Conservation (phyloP, 1,284 basidiomycete genomes). For the Waitea zeae region DNA sequence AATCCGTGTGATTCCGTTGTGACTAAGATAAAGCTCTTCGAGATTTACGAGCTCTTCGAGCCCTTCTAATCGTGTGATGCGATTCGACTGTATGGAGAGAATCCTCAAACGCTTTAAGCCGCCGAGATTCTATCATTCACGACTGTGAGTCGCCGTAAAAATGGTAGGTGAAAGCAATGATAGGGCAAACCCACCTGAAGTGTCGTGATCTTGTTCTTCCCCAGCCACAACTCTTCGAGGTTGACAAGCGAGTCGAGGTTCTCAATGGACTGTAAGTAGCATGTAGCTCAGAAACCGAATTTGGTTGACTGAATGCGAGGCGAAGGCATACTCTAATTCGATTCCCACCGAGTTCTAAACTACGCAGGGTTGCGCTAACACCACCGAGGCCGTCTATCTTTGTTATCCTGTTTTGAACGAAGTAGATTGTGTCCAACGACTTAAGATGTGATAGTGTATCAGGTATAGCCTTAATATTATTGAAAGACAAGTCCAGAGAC, state of each 20-base stretch:
- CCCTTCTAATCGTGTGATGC: slow-evolving; percentile 79
- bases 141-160: slow-evolving; percentile 2
- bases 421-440: slow-evolving; percentile 68
- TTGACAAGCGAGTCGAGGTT: slow-evolving; percentile 69
- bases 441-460: slow-evolving; percentile 38
- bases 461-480: slow-evolving; percentile 65
- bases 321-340: slow-evolving; percentile 51
- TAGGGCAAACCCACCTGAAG: slow-evolving; percentile 44
- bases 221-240: slow-evolving; percentile 89
- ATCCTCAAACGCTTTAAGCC: slow-evolving; percentile 60
- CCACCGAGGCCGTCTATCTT: slow-evolving; percentile 51
- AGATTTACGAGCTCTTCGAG: slow-evolving; percentile 57
- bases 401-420: slow-evolving; percentile 93
- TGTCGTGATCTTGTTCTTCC: slow-evolving; percentile 91
- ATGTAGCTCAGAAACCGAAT: slow-evolving; percentile 5
- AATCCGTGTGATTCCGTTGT: slow-evolving; percentile 79
- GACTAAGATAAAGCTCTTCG: slow-evolving; percentile 88
- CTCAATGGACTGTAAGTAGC: slow-evolving; percentile 57
- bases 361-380: slow-evolving; percentile 49
- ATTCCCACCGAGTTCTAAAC: slow-evolving; percentile 90
- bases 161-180: background rate
- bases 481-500: slow-evolving; percentile 87
- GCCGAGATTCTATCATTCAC: slow-evolving; percentile 31
- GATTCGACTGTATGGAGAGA: slow-evolving; percentile 84
- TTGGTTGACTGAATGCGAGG: slow-evolving; percentile 2